phyloP scores from a whole-genome alignment of 2,329 filamentous ascomycete species.

The Podosphaera xanthii region DNA sequence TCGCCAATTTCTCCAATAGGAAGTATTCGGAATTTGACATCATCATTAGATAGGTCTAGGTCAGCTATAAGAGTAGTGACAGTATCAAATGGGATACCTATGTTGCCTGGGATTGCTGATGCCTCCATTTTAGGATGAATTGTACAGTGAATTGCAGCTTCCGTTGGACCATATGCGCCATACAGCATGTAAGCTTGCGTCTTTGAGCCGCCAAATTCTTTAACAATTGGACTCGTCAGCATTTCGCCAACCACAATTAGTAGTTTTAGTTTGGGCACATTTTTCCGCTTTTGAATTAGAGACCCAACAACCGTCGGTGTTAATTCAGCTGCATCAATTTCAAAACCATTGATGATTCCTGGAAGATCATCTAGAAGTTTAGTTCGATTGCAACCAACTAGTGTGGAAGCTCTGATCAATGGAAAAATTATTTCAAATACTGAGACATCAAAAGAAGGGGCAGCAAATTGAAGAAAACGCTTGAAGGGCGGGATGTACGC shows the following conservation, averaged over 20 bases:
- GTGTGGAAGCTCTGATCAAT: conserved; percentile 45
- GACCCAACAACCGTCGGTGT: conserved; percentile 74
- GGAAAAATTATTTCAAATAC: conserved; percentile 93
- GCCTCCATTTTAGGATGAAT: conserved; percentile 39
- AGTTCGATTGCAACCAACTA: conserved; percentile 47
- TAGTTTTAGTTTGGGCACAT: conserved; percentile 43
- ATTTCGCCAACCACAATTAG: conserved; percentile 84
- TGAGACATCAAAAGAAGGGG: conserved; percentile 82
- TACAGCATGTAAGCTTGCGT: conserved; percentile 40
- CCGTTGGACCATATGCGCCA: conserved; percentile 88
- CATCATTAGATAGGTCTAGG: conserved; percentile 5
- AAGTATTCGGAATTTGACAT: conserved; percentile 10
- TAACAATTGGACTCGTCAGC: conserved; percentile 54
- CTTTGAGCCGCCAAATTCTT: conserved; percentile 44
- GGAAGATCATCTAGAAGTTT: conserved; percentile 57
- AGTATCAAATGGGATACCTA: conserved; percentile 58
- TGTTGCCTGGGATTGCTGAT: conserved; percentile 37
- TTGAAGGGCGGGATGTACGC: conserved; percentile 51
- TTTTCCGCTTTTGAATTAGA: conserved; percentile 41
- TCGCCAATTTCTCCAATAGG: conserved; percentile 25
- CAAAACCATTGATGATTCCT: conserved; percentile 35
- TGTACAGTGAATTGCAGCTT: conserved; percentile 79
- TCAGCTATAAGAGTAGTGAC: conserved; percentile 24
- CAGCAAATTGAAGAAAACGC: conserved; percentile 76
- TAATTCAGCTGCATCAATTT: conserved; percentile 66